Evolutionary conservation across 2,329 filamentous ascomycete genomes (phyloP).

Genomic region (Aspergillus sp.): DNA sequence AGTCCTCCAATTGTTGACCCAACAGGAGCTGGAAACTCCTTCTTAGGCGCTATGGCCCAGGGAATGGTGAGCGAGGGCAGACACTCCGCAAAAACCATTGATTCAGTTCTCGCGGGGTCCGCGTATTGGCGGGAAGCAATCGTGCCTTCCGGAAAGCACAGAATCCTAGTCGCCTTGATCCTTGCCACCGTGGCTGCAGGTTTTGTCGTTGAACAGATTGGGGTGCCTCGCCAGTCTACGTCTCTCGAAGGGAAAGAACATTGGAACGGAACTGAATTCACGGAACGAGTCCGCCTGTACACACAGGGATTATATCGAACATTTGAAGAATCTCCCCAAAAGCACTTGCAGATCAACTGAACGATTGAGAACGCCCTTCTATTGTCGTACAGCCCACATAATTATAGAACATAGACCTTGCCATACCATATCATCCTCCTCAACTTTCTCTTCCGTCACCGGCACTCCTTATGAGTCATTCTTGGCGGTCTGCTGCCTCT

Average conservation of each 20-base stretch:
- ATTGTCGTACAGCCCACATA: slow-evolving; percentile 39
- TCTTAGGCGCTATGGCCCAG: slow-evolving; percentile 65
- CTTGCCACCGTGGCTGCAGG: slow-evolving; percentile 84
- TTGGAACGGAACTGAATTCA: slow-evolving; percentile 48
- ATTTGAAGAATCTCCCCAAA: slow-evolving; percentile 39
- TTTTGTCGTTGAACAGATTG: slow-evolving; percentile 93
- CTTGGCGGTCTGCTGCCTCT: slow-evolving; percentile 51
- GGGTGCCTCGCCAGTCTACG: slow-evolving; percentile 60
- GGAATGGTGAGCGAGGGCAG: slow-evolving; percentile 50
- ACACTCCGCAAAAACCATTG: slow-evolving; percentile 29
- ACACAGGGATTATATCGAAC: slow-evolving; percentile 41
- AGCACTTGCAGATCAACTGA: slow-evolving; percentile 39
- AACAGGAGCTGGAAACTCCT: slow-evolving; percentile 91
- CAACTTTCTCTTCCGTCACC: slow-evolving; percentile 9
- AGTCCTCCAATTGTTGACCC: slow-evolving; percentile 71
- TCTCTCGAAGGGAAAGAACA: slow-evolving; percentile 34
- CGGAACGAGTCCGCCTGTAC: slow-evolving; percentile 46
- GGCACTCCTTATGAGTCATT: slow-evolving; percentile 35
- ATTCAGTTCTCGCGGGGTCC: slow-evolving; percentile 45
- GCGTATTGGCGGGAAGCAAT: slow-evolving; percentile 51
- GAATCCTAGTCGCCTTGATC: slow-evolving; percentile 65
- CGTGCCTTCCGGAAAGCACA: slow-evolving; percentile 48
- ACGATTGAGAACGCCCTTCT: slow-evolving; percentile 37
- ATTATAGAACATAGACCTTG: slow-evolving; percentile 33
- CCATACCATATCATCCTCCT: slow-evolving; percentile 25